phyloP scores from a whole-genome alignment of 2,329 filamentous ascomycete species.

The Biscogniauxia marginata region DNA sequence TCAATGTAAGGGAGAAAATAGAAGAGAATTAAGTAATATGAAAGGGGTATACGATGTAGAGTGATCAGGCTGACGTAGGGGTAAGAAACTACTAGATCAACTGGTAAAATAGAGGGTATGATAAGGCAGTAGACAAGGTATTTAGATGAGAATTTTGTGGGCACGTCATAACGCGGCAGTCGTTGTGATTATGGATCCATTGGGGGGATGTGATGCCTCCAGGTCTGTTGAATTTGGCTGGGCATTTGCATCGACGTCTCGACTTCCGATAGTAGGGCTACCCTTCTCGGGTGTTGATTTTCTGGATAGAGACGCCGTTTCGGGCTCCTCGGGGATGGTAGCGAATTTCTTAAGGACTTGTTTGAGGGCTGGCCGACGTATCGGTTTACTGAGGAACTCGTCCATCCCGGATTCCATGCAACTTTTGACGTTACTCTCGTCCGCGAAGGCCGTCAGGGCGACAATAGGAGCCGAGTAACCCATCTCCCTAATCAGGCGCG shows the following conservation, averaged over 20 bases:
- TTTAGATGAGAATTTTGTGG: not conserved
- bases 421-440: constrained; percentile 84
- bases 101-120: too few relatives aligned
- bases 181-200: not conserved
- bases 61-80: too few relatives aligned
- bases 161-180: not conserved
- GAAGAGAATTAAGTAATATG: too few relatives aligned
- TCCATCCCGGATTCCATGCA: constrained; percentile 91
- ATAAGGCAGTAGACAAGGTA: too few relatives aligned
- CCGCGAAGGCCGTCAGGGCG: constrained; percentile 84
- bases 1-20: too few relatives aligned
- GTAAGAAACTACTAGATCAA: too few relatives aligned
- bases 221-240: not conserved
- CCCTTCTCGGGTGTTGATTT: constrained; percentile 28
- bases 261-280: constrained; percentile 5
- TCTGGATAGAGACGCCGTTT: constrained; percentile 37
- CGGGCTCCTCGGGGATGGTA: constrained; percentile 73
- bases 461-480: constrained; percentile 88
- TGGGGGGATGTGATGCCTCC: constrained; percentile 7
- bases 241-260: constrained; percentile 13
- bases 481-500: constrained; percentile 78
- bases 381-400: constrained; percentile 76
- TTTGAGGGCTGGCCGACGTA: constrained; percentile 80
- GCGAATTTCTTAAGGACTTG: constrained; percentile 82
- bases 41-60: too few relatives aligned